Conservation (phyloP, 2,329 filamentous ascomycete species). For the Neonectria punicea region DNA sequence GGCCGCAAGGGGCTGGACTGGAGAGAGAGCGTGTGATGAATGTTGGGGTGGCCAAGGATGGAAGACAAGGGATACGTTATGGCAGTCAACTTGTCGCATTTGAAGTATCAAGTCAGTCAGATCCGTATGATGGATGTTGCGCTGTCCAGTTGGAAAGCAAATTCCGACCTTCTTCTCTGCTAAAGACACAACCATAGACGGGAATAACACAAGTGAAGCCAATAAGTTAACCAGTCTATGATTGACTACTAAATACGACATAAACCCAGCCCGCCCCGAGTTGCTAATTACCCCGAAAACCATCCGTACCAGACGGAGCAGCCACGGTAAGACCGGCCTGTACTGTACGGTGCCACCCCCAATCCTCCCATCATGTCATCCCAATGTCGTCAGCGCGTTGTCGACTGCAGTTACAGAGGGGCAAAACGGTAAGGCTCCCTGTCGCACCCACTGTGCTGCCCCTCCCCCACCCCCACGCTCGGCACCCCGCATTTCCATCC, state of each 20-base stretch:
- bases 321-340: neutral
- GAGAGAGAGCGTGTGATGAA: neutral
- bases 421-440: neutral
- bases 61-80: neutral
- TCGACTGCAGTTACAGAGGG: neutral
- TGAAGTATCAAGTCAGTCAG: too few relatives aligned
- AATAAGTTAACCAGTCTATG: too few relatives aligned
- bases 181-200: neutral
- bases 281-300: neutral
- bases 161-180: neutral
- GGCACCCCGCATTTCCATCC: slow-evolving; percentile 2
- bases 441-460: slow-evolving; percentile 1
- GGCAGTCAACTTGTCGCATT: neutral
- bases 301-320: neutral
- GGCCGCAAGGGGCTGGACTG: neutral
- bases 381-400: neutral
- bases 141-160: neutral
- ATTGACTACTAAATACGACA: too few relatives aligned
- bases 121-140: too few relatives aligned
- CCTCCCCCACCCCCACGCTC: slow-evolving; percentile 28
- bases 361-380: neutral
- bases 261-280: neutral
- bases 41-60: neutral
- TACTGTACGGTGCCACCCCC: slow-evolving; percentile 5
- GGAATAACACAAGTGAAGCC: neutral